Evolutionary conservation across 2,329 filamentous ascomycete species (phyloP).

Genomic region (Colletotrichum cereale): DNA sequence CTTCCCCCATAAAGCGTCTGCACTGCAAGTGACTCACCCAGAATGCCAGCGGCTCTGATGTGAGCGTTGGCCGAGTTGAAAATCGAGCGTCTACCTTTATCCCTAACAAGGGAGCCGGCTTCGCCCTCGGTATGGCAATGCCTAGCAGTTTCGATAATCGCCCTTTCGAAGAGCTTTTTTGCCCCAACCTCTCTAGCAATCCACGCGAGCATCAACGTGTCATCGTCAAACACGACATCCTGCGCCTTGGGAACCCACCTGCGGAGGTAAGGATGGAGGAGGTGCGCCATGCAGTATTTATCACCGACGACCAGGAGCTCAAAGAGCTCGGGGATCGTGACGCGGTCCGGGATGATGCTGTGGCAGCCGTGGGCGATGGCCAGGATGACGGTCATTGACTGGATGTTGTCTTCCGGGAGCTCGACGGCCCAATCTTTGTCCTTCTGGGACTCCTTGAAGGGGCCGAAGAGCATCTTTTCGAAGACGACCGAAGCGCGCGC

Average conservation of each 20-base stretch:
- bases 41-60: not conserved
- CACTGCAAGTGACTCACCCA: not conserved
- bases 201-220: not conserved
- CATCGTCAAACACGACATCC: not conserved
- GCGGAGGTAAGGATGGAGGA: not conserved
- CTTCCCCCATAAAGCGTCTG: not conserved
- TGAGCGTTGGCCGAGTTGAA: not conserved
- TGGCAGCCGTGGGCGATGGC: not conserved
- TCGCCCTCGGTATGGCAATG: accelerated
- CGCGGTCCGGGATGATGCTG: accelerated
- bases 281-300: not conserved
- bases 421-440: not conserved
- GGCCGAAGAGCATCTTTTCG: not conserved
- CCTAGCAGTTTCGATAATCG: not conserved
- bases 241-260: not conserved
- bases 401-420: not conserved
- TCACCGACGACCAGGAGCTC: not conserved
- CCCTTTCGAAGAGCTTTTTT: not conserved
- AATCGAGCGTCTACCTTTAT: not conserved
- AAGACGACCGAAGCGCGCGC: not conserved
- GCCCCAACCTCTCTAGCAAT: not conserved
- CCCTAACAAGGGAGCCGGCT: not conserved
- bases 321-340: not conserved
- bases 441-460: not conserved
- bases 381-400: not conserved